Evolutionary conservation across 306 rosid species (phyloP).

Genomic region (Medicago truncatula): MtrunA17r5.0-ANR NC_053044.1:2352501-2353000

Average conservation of each 20-base stretch:
- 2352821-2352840: not conserved
- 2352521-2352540: slow-evolving; percentile 76
- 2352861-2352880: no score
- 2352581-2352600: slow-evolving; percentile 71
- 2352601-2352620: slow-evolving; percentile 53
- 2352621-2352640: slow-evolving; percentile 60
- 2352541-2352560: slow-evolving; percentile 86
- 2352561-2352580: slow-evolving; percentile 55
- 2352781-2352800: not conserved
- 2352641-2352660: slow-evolving; percentile 87
- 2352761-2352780: slow-evolving; percentile 60
- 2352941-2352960: no score
- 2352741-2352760: slow-evolving; percentile 63
- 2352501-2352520: slow-evolving; percentile 68
- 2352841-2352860: no score
- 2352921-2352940: no score
- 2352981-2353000: no score
- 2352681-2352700: slow-evolving; percentile 69
- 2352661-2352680: slow-evolving; percentile 78
- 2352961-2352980: no score
- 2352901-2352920: no score
- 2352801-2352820: not conserved
- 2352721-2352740: slow-evolving; percentile 66
- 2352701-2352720: slow-evolving; percentile 61
- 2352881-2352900: no score